Conservation (phyloP, 495 filamentous ascomycete genomes). For the Aspergillus conjunctus region DNA sequence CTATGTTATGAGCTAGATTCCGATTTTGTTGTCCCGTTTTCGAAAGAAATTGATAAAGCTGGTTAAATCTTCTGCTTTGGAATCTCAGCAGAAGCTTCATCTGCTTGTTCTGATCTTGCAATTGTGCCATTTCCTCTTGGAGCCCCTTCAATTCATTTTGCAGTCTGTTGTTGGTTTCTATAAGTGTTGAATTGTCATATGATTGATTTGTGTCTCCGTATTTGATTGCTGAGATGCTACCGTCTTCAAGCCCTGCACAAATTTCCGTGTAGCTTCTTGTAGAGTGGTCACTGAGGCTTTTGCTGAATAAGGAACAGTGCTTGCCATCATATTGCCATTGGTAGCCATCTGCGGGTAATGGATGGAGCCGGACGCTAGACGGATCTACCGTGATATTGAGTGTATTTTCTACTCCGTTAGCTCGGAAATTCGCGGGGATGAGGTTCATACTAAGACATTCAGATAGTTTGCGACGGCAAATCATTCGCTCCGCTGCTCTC, state of each 20-base stretch:
- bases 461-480: background rate
- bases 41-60: too few species aligned
- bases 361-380: background rate
- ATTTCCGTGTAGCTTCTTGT: background rate
- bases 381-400: background rate
- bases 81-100: too few species aligned
- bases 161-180: background rate
- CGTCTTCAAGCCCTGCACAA: background rate
- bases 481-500: background rate
- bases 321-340: background rate
- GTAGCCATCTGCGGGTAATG: background rate
- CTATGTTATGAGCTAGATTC: too few species aligned
- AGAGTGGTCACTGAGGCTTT: background rate
- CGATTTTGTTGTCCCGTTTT: too few species aligned
- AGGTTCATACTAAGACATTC: background rate
- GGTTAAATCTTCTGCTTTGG: too few species aligned
- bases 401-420: background rate
- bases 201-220: background rate
- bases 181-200: background rate
- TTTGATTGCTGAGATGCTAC: background rate
- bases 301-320: background rate
- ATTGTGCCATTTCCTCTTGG: background rate
- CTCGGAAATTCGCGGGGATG: background rate
- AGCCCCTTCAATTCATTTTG: background rate
- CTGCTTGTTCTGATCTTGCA: background rate